Percentiles rank a stretch among this genome's conserved stretches.
Evolutionary conservation across 2,329 filamentous ascomycete species (phyloP).

Genomic region (Talaromyces islandicus): DNA sequence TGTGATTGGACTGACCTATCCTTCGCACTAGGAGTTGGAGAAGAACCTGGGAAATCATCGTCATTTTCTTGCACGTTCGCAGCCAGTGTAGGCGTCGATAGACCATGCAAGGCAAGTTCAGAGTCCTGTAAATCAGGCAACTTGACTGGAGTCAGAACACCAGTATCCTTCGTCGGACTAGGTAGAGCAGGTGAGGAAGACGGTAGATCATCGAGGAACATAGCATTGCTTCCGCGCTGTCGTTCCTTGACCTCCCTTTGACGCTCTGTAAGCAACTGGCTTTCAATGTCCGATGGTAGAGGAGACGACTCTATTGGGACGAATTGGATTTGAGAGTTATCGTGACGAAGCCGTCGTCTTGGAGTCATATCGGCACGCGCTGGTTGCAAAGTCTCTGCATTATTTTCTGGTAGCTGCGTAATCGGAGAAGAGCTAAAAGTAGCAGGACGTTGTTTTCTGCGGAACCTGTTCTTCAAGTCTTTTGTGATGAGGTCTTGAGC

Average conservation of each 20-base stretch:
- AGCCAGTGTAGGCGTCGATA: conserved; percentile 38
- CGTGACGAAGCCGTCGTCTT: conserved; percentile 60
- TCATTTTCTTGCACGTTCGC: conserved; percentile 33
- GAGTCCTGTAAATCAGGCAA: conserved; percentile 21
- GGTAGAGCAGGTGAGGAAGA: conserved; percentile 37
- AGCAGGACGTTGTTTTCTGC: conserved; percentile 6
- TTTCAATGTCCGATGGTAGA: conserved; percentile 47
- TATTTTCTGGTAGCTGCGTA: conserved; percentile 13
- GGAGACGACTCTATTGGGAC: conserved; percentile 60
- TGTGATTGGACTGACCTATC: conserved; percentile 23
- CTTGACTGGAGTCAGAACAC: conserved; percentile 23
- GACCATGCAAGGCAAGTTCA: conserved; percentile 21
- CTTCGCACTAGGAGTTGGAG: conserved; percentile 46
- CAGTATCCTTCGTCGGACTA: conserved; percentile 15
- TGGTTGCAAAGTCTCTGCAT: conserved; percentile 16
- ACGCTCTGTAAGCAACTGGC: conserved; percentile 69
- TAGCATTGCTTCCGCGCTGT: conserved; percentile 58
- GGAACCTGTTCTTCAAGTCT: conserved; percentile 8
- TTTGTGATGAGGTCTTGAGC: conserved; percentile 10
- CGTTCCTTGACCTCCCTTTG: conserved; percentile 72
- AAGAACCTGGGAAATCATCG: conserved; percentile 45
- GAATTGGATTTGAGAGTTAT: conserved; percentile 78
- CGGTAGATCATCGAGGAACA: conserved; percentile 62
- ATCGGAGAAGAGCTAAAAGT: conserved; percentile 26
- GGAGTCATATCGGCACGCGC: conserved; percentile 31